Evolutionary conservation across 2,329 filamentous ascomycete genomes (phyloP).

Genomic region (Colletotrichum sojae): DNA sequence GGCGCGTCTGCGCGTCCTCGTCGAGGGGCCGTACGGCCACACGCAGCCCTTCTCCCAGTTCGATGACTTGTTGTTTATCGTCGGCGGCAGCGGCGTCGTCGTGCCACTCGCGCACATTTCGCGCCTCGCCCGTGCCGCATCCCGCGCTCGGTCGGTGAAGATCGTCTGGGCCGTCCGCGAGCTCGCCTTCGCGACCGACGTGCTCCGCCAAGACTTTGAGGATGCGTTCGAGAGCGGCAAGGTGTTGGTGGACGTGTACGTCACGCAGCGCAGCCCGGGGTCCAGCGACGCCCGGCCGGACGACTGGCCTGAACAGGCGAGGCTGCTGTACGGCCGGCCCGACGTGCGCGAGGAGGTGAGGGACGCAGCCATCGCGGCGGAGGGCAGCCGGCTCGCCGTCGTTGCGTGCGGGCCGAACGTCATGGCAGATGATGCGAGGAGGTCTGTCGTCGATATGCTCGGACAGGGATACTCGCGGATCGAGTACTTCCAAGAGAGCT

Average conservation of each 20-base stretch:
- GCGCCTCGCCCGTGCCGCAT: slow-evolving; percentile 43
- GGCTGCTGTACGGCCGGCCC: slow-evolving; percentile 49
- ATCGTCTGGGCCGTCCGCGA: slow-evolving; percentile 62
- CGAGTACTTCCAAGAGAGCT: slow-evolving; percentile 61
- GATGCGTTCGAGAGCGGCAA: slow-evolving; percentile 47
- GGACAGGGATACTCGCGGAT: slow-evolving; percentile 45
- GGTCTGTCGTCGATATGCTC: slow-evolving; percentile 52
- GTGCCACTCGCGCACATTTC: slow-evolving; percentile 57
- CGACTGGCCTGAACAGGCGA: slow-evolving; percentile 40
- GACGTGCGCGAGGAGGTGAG: slow-evolving; percentile 51
- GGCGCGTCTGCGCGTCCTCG: slow-evolving; percentile 51
- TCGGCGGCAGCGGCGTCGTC: slow-evolving; percentile 62
- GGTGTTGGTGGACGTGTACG: slow-evolving; percentile 54
- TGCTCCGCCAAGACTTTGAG: slow-evolving; percentile 52
- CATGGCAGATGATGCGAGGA: slow-evolving; percentile 61
- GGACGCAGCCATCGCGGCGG: slow-evolving; percentile 43
- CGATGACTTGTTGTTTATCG: slow-evolving; percentile 58
- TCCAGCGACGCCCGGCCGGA: slow-evolving; percentile 26
- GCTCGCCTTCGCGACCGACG: slow-evolving; percentile 52
- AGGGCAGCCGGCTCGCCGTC: slow-evolving; percentile 52
- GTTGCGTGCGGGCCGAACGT: slow-evolving; percentile 60
- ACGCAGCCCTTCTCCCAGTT: slow-evolving; percentile 55
- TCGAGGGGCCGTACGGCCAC: slow-evolving; percentile 63
- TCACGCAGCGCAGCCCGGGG: slow-evolving; percentile 45
- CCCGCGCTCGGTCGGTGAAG: slow-evolving; percentile 46